phyloP scores from a whole-genome alignment of 176 grass and related monocot genomes.

The Puya raimondii region DNA sequence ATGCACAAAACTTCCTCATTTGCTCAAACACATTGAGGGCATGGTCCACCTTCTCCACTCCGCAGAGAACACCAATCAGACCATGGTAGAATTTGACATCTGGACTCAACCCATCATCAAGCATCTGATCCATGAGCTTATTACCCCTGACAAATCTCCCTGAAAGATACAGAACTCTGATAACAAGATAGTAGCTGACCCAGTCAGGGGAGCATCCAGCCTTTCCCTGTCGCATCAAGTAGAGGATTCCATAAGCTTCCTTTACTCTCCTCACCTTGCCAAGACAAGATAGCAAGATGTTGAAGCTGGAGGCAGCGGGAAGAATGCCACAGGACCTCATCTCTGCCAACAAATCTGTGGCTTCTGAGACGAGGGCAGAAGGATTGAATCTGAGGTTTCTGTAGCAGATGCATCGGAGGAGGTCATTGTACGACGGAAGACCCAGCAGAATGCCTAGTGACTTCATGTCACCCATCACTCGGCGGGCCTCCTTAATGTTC shows the following conservation, averaged over 20 bases:
- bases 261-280: conserved; percentile 53
- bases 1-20: conserved; percentile 34
- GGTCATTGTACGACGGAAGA: conserved; percentile 43
- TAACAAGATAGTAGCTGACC: conserved; percentile 62
- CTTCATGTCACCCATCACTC: conserved; percentile 44
- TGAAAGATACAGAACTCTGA: conserved; percentile 53
- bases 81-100: conserved; percentile 42
- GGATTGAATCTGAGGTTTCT: conserved; percentile 68
- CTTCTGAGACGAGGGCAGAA: conserved; percentile 52
- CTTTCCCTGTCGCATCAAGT: conserved; percentile 48
- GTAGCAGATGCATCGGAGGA: conserved; percentile 45
- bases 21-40: conserved; percentile 49
- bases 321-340: conserved; percentile 37
- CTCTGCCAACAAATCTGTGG: conserved; percentile 41
- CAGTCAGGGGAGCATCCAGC: conserved; percentile 51
- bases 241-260: conserved; percentile 56
- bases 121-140: conserved; percentile 49
- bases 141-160: conserved; percentile 49
- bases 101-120: conserved; percentile 35
- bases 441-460: conserved; percentile 23
- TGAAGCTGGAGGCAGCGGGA: conserved; percentile 47
- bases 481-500: conserved; percentile 44
- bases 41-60: conserved; percentile 44
- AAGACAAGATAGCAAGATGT: conserved; percentile 66
- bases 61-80: conserved; percentile 55